phyloP scores from a whole-genome alignment of 805 yeast species.

The Candida suzukii region DNA sequence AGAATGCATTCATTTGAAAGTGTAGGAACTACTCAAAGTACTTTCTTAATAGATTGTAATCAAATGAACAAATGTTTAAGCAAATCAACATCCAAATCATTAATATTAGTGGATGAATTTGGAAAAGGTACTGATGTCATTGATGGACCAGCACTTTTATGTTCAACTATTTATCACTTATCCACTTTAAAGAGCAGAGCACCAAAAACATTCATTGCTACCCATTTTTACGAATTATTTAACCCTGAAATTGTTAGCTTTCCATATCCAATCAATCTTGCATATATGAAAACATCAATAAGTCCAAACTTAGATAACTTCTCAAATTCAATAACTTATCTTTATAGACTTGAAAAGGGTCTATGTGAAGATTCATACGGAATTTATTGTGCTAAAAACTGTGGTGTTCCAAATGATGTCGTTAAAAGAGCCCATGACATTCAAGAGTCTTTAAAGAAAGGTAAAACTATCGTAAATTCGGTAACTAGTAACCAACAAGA shows the following conservation, averaged over 20 bases:
- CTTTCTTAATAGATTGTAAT: constrained; percentile 42
- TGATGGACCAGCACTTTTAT: constrained; percentile 40
- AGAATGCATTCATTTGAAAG: constrained; percentile 37
- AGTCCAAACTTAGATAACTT: constrained; percentile 5
- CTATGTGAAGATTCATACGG: constrained; percentile 29
- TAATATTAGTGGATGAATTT: constrained; percentile 45
- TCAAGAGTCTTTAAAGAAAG: constrained; percentile 10
- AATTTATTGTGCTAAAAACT: constrained; percentile 31
- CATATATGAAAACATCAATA: constrained; percentile 16
- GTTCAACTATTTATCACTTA: constrained; percentile 27
- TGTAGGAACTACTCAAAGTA: constrained; percentile 33
- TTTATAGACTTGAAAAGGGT: constrained; percentile 27
- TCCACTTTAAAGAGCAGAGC: constrained; percentile 15
- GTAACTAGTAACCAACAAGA: neutral
- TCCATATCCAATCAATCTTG: constrained; percentile 10
- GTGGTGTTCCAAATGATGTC: constrained; percentile 27
- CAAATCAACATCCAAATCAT: constrained; percentile 34
- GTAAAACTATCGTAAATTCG: constrained; percentile 7
- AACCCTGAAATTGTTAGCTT: constrained; percentile 13
- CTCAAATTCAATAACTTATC: constrained; percentile 28
- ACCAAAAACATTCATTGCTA: constrained; percentile 25
- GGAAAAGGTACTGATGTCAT: constrained; percentile 45
- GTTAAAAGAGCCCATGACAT: constrained; percentile 26
- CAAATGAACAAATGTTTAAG: constrained; percentile 26
- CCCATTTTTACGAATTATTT: constrained; percentile 39